Base-by-base conservation (phyloP, 495 filamentous ascomycete genomes). In the Trichodelitschia bisporula region DNA sequence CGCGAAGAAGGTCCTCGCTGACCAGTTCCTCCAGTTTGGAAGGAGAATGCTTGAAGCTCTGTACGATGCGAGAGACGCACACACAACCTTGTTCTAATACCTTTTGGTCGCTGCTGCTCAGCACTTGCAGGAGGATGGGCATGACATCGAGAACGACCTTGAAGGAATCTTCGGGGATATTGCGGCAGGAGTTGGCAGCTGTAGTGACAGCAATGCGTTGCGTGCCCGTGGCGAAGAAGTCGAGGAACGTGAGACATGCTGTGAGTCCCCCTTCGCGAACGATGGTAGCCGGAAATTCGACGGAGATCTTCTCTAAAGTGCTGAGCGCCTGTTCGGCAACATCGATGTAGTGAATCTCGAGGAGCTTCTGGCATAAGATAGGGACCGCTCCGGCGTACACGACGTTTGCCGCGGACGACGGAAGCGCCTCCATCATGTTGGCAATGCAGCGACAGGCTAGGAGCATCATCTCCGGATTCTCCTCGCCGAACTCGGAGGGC, bases 381-480 rank as follows among this genome's bases (percentile, higher is more conserved):
- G 89, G 84, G 11, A 99, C 84, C 27, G 89, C 89, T 24, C 80
- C 78, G 11, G 83, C 82, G 46, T 93, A 95, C 20, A 95, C 89
- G 15, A 99, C 80, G 48, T 84, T 90, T 11, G 82, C 77, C 15
- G 82, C 83, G 30, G 86, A 83, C 12, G 77, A 68, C 15, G 86
- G 82, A 15, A 95, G 56, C 18, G 89, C 89, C 47, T 99, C 89
- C 84, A 99, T 99, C 18, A 99, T 49, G 41, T 99, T 93, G 29
- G 89, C 89, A 28, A 99, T 69, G 49, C 77, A 95, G 28, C 89
- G 76, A 48, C 89, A 95, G 3, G 89, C 89, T 35, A 93, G 63
- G 2, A 95, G 70, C 83, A 93, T 93, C 40, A 93, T 92, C 50
- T 99, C 84, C 3, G 83, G 75, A 44, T 91, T 92, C 47, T 89